Conservation (phyloP, 768 basidiomycete species). For the Mycena albidolilacea region DNA sequence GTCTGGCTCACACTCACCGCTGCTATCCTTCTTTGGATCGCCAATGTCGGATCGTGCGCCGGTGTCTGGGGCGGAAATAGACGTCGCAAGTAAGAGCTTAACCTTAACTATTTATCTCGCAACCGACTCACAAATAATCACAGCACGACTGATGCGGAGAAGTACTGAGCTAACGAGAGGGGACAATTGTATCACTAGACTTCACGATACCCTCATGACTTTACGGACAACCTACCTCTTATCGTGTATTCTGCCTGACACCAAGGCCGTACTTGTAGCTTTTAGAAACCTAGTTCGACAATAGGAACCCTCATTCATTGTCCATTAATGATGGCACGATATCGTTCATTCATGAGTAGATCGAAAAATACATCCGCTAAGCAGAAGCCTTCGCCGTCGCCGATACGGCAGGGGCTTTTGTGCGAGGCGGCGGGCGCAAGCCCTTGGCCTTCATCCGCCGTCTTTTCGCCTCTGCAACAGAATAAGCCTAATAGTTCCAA, state of each 20-base stretch:
- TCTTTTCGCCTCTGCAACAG: constrained; percentile 76
- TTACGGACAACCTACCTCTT: constrained; percentile 21
- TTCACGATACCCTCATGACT: constrained; percentile 34
- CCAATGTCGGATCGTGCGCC: constrained; percentile 54
- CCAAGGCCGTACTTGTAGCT: constrained; percentile 10
- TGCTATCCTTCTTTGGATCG: constrained; percentile 63
- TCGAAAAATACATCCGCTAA: constrained; percentile 4
- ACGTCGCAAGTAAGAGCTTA: constrained; percentile 31
- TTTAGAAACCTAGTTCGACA: background rate
- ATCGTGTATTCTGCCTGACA: constrained; percentile 11
- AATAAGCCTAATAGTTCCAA: background rate
- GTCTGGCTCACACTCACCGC: constrained; percentile 72
- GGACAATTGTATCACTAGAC: constrained; percentile 26
- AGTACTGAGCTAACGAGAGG: constrained; percentile 16
- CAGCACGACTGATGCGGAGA: constrained; percentile 24
- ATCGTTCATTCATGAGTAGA: background rate
- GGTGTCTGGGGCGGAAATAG: constrained; percentile 49
- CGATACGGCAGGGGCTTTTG: constrained; percentile 47
- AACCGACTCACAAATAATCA: constrained; percentile 4
- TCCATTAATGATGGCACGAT: background rate
- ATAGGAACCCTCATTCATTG: background rate
- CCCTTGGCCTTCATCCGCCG: constrained; percentile 84
- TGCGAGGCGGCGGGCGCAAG: constrained; percentile 73
- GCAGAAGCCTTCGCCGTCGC: constrained; percentile 48
- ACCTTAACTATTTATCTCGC: constrained; percentile 15